Evolutionary conservation across 768 basidiomycete species (phyloP).

Genomic region (Calocybe indica): DNA sequence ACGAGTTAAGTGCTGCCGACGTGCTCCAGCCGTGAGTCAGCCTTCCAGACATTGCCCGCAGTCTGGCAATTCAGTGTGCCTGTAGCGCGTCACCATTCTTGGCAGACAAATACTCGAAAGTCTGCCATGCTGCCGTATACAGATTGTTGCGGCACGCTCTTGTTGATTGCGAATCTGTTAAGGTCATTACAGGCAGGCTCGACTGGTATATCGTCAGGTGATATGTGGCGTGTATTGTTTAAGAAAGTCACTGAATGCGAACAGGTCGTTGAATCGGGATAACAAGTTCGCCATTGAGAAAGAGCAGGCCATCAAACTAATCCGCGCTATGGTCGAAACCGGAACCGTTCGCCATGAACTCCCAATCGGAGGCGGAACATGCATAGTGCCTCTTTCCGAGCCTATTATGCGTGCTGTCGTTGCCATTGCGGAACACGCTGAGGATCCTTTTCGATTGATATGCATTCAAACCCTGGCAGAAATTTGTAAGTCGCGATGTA

Average conservation of each 20-base stretch:
- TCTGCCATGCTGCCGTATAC: conserved; percentile 78
- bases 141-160: conserved; percentile 75
- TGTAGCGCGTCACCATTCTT: conserved; percentile 72
- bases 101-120: conserved; percentile 65
- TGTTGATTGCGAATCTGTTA: conserved; percentile 68
- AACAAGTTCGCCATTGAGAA: conserved; percentile 79
- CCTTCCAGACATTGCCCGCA: background rate
- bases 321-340: conserved; percentile 76
- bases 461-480: conserved; percentile 87
- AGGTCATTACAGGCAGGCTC: conserved; percentile 56
- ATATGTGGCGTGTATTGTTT: too few species aligned
- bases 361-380: conserved; percentile 33
- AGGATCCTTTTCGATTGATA: conserved; percentile 81
- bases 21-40: conserved; percentile 66
- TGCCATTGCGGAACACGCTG: conserved; percentile 86
- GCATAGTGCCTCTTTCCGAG: conserved; percentile 60
- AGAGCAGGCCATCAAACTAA: conserved; percentile 88
- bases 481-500: conserved; percentile 56
- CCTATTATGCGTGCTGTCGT: conserved; percentile 84
- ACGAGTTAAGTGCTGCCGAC: conserved; percentile 65
- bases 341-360: conserved; percentile 54
- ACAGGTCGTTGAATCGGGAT: conserved; percentile 80
- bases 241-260: conserved; percentile 1
- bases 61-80: conserved; percentile 1
- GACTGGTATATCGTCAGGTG: conserved; percentile 93